Conservation (phyloP, 495 filamentous ascomycete species). For the Aspergillus ostianus region DNA sequence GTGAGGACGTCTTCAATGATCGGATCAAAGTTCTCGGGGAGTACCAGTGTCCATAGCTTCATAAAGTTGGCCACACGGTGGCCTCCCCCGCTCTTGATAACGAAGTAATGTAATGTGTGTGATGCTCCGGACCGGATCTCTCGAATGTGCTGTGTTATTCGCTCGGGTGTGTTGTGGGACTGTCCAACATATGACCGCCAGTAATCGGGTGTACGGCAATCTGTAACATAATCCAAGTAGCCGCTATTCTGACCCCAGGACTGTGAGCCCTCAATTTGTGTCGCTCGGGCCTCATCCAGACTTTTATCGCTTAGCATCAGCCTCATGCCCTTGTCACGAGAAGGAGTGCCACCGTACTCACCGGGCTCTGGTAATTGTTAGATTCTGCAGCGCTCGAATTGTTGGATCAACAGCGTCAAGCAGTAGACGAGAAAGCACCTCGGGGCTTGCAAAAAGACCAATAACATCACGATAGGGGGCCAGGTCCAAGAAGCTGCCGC, state of each 20-base stretch:
- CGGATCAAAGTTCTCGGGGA: background rate
- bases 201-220: background rate
- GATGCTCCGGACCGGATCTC: background rate
- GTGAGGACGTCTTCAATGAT: background rate
- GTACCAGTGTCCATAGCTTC: constrained; percentile 1
- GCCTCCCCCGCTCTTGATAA: constrained; percentile 1
- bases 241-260: background rate
- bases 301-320: no score
- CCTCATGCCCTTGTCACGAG: no score
- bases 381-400: no score
- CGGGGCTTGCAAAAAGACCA: no score
- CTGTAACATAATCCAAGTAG: constrained; percentile 4
- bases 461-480: no score
- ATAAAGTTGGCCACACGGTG: constrained; percentile 2
- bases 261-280: no score
- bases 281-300: no score
- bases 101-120: constrained; percentile 3
- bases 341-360: no score
- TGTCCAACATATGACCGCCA: background rate
- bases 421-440: no score
- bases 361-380: no score
- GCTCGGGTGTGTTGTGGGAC: background rate
- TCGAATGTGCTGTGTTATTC: constrained; percentile 1
- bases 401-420: no score
- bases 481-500: no score